A percentile compares a stretch with the other conserved stretches of the same genome.
Conservation (phyloP, 176 grass and related monocot species). For the Rhynchospora tenuis region DNA sequence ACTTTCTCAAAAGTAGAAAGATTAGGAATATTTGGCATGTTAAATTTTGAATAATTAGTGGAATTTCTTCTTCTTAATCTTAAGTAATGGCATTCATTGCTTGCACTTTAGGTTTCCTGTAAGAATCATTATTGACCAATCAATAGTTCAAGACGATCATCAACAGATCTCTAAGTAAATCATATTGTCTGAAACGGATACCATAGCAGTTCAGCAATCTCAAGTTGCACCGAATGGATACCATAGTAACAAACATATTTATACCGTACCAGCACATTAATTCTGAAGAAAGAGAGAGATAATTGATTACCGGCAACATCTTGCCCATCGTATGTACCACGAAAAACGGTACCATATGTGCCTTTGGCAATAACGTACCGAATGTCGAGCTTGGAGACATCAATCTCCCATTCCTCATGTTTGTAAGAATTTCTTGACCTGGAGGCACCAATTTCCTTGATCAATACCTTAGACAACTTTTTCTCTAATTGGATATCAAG, state of each 20-base stretch:
- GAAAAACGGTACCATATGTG: conserved; percentile 83
- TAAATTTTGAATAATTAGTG: not conserved
- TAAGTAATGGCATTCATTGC: not conserved
- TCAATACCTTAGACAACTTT: conserved; percentile 58
- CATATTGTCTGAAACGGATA: not conserved
- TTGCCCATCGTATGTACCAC: conserved; percentile 59
- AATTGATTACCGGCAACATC: conserved; percentile 62
- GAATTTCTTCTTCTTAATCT: not conserved
- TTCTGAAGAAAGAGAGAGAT: not conserved
- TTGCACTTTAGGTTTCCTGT: not conserved
- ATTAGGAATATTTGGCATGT: not conserved
- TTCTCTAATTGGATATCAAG: conserved; percentile 81
- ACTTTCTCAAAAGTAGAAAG: not conserved
- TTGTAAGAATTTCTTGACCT: conserved; percentile 10
- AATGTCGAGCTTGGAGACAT: conserved; percentile 73
- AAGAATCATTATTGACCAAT: not conserved
- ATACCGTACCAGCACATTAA: not conserved
- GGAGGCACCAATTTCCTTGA: conserved; percentile 43
- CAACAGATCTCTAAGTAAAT: not conserved
- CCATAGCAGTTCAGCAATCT: not conserved
- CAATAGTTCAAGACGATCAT: not conserved
- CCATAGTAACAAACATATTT: not conserved
- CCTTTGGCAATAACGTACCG: conserved; percentile 57
- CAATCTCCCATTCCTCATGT: conserved; percentile 73
- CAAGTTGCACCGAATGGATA: not conserved